Evolutionary conservation across 2,329 filamentous ascomycete genomes (phyloP).

Genomic region (Pseudogymnoascus sp.): DNA sequence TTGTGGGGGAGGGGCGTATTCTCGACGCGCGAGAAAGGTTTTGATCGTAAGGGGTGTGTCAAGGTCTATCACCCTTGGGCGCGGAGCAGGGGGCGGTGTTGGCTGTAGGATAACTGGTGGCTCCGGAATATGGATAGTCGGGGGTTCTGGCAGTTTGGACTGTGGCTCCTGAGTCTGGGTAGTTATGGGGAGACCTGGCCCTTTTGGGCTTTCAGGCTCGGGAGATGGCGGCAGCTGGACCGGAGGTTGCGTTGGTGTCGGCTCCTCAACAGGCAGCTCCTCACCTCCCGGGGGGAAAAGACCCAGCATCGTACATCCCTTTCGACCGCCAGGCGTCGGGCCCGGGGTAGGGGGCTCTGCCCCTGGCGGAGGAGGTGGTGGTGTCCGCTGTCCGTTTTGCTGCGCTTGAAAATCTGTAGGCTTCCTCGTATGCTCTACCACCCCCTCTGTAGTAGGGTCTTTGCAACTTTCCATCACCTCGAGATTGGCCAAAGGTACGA

Average conservation of each 20-base stretch:
- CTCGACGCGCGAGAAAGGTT: not conserved
- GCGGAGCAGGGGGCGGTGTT: not conserved
- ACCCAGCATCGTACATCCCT: not conserved
- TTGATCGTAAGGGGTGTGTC: not conserved
- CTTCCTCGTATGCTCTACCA: not conserved
- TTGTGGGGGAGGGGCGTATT: not conserved
- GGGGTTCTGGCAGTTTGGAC: not conserved
- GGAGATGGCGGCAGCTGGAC: not conserved
- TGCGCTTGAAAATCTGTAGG: not conserved
- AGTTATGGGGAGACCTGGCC: not conserved
- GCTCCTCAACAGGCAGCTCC: not conserved
- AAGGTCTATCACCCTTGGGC: not conserved
- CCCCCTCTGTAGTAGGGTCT: no score
- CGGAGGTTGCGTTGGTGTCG: not conserved
- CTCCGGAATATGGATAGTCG: not conserved
- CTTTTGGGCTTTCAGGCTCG: not conserved
- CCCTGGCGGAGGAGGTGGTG: not conserved
- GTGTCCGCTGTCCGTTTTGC: not conserved
- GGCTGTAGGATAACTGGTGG: not conserved
- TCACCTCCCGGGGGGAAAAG: not conserved
- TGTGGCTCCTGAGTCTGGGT: not conserved
- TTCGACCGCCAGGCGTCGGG: not conserved
- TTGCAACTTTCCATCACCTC: not conserved
- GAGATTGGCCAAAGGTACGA: not conserved
- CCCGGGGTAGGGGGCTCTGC: not conserved